Base-by-base conservation (phyloP, 768 basidiomycete genomes). In the Boletus rufocinnamomeus region DNA sequence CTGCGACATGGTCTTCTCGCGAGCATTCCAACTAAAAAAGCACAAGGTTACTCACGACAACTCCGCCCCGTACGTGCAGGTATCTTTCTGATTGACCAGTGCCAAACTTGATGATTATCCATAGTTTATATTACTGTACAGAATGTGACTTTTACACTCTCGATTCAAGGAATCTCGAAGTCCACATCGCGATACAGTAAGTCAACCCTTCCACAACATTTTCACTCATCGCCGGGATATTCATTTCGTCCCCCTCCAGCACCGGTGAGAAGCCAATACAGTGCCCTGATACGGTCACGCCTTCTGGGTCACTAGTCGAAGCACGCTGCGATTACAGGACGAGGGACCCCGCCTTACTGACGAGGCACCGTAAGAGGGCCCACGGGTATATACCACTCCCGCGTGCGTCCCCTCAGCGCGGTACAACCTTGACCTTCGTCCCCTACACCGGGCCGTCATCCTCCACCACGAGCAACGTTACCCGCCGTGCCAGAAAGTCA, bases 371-470 rank as follows among this genome's bases (percentile, higher is more conserved):
- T 1, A 58, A 19, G 19, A 40, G 17, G 5, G 8, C 1, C 0
- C 68, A 70, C 14, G 54, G 45, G 1, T 63, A 69, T 44, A 46
- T 48, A 19, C 66, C 69, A 1, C 53, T 17, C 16, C 37, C 8
- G 27, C 50, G 32, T 2, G 27, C 19, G 4, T 0, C 38, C n/a
- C 25, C 23, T 28, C 21, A 13, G 21, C 35, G 5, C 4, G 8
- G 4, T n/a, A 1, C 1, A 2, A 9, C 5, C 28, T 11, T 25
- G 3, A 4, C 13, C 17, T 25, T 54, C 7, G 0, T 54, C 28
- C 4, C 11, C 21, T 54, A 23, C 2, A 2, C 3, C 21, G 8
- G 1, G 7, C 37, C 37, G 4, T n/a, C 51, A 4, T n/a, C 25
- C 19, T 1, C 21, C 5, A 1, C 27, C 16, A 23, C 34, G 6